Evolutionary conservation across 345 rosid genomes (phyloP), one percentile per base, ranked within the genome.

Genomic region (Rhizophora mangle): DNA sequence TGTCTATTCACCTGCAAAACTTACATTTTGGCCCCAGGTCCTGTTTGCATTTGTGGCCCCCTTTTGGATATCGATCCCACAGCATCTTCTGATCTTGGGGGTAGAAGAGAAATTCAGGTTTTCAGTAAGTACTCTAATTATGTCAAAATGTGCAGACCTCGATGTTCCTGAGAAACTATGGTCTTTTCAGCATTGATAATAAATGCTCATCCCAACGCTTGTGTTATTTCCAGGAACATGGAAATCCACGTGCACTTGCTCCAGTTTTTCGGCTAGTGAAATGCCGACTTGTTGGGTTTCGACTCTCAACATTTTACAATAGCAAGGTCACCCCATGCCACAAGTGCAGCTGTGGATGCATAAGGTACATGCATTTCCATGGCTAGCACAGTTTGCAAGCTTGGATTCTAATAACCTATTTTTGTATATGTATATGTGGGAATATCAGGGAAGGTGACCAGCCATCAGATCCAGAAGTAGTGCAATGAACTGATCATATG

Each of bases 201-300:
- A 10, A 26, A 22, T 43, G 39, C 37, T 24, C 5, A 11, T 16
- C 2, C 56, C 19, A n/a, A 6, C 7, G 4, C 8, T 51, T 60
- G 30, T 53, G 10, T 24, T 55, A 43, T 60, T 57, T 67, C 56
- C 79, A 88, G 93, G 72, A 79, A 85, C 93, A 47, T 86, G 86
- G 90, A 86, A 88, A 79, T 85, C 90, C 60, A 72, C 78, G 31
- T 86, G 93, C 78, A 82, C 84, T 10, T 83, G 81, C 75, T 85
- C 86, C 8, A 78, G 74, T 66, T 85, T 86, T 60, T 9, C 85
- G 62, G 93, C 88, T 0, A 83, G 79, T 62, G 77, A 72, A 75
- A 63, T 71, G 61, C 90, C 83, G 0, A 27, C 53, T 49, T 86
- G 89, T 18, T 88, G 89, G 46, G 81, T 83, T n/a, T 83, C 89